Conservation (phyloP, 1,284 basidiomycete genomes). For the Sporisorium scitamineum region DNA sequence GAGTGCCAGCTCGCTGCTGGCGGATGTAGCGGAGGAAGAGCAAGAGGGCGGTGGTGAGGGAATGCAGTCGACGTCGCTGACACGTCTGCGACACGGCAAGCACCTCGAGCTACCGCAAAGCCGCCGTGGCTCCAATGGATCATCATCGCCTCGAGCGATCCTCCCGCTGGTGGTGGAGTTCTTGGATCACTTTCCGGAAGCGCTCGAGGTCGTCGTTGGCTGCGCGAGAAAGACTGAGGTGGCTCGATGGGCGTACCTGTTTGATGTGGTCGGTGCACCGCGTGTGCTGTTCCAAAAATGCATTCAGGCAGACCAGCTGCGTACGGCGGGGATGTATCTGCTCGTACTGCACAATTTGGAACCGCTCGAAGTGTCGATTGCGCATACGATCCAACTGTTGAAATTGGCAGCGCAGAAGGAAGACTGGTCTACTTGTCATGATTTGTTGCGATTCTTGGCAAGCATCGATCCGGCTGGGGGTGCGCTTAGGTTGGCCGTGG, state of each 20-base stretch:
- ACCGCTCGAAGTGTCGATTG: conserved; percentile 75
- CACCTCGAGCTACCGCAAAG: conserved; percentile 19
- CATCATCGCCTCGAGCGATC: conserved; percentile 70
- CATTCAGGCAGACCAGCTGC: conserved; percentile 79
- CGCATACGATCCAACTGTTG: conserved; percentile 59
- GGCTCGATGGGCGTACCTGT: conserved; percentile 87
- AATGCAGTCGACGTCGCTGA: background rate
- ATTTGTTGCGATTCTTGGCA: conserved; percentile 71
- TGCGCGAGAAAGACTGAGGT: conserved; percentile 98
- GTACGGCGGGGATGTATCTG: conserved; percentile 92
- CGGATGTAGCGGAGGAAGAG: conserved; percentile 43
- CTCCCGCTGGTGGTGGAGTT: conserved; percentile 85
- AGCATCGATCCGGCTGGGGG: conserved; percentile 74
- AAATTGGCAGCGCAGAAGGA: conserved; percentile 47
- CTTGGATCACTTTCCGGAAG: conserved; percentile 90
- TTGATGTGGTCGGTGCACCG: conserved; percentile 89
- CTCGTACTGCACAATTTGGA: conserved; percentile 93
- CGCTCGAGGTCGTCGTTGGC: conserved; percentile 91
- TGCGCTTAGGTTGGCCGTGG: conserved; percentile 33
- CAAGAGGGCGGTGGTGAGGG: conserved; percentile 2
- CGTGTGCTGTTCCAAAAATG: conserved; percentile 91
- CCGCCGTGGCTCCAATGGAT: conserved; percentile 46
- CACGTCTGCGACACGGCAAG: conserved; percentile 1
- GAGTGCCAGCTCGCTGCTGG: conserved; percentile 38
- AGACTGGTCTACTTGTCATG: conserved; percentile 55